Conservation (phyloP, 768 basidiomycete genomes). For the Trametes meyenii region DNA sequence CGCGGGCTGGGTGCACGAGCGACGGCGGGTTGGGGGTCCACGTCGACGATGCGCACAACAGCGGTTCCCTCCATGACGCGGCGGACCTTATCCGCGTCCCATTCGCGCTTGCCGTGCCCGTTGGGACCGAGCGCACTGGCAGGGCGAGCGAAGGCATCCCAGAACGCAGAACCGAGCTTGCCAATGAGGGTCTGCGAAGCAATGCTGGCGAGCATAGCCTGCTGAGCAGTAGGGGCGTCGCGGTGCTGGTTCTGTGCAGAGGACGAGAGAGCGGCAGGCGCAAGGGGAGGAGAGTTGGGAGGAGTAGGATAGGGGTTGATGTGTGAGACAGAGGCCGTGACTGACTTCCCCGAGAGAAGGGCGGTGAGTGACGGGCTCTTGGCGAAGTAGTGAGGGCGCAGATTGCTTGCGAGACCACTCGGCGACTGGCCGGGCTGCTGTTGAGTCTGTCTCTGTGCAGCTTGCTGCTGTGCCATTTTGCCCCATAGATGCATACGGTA, state of each 20-base stretch:
- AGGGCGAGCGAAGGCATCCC: conserved; percentile 77
- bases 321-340: conserved; percentile 22
- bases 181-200: conserved; percentile 76
- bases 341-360: conserved; percentile 52
- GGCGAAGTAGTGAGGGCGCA: conserved; percentile 45
- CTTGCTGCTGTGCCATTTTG: conserved; percentile 80
- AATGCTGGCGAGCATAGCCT: conserved; percentile 68
- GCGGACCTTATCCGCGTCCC: conserved; percentile 80
- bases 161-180: conserved; percentile 77
- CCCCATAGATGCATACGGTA: conserved; percentile 94
- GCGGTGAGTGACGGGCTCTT: conserved; percentile 33
- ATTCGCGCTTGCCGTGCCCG: conserved; percentile 16
- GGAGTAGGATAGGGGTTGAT: conserved; percentile 43
- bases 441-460: conserved; percentile 37
- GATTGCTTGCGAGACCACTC: conserved; percentile 34
- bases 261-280: conserved; percentile 7
- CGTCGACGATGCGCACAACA: conserved; percentile 76
- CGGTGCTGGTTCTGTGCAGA: conserved; percentile 34
- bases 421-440: conserved; percentile 26
- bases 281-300: conserved; percentile 45
- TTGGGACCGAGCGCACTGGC: conserved; percentile 29
- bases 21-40: conserved; percentile 45
- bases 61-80: conserved; percentile 83
- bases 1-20: conserved; percentile 2
- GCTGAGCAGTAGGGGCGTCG: conserved; percentile 39